Conservation (phyloP, 1,139 yeast genomes). For the Lodderomyces metapsilosis region DNA sequence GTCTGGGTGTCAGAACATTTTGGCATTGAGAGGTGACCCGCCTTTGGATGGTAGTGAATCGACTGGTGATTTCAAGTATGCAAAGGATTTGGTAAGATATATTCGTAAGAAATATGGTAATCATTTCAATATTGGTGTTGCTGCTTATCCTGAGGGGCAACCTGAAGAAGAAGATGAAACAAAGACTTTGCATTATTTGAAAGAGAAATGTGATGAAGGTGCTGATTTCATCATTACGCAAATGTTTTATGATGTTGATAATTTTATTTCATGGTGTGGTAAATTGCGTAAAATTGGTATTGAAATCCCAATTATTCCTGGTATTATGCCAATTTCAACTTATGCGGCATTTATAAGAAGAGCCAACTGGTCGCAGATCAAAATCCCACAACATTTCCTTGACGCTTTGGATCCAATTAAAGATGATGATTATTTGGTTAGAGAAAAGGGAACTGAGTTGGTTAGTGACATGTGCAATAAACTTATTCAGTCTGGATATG, state of each 20-base stretch:
- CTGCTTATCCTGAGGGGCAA: constrained; percentile 97
- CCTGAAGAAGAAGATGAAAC: constrained; percentile 72
- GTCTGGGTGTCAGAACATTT: constrained; percentile 91
- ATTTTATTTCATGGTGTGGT: constrained; percentile 79
- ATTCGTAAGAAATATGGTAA: constrained; percentile 73
- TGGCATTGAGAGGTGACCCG: constrained; percentile 85
- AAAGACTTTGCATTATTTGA: constrained; percentile 60
- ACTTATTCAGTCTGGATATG: constrained; percentile 66
- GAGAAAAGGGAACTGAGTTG: constrained; percentile 82
- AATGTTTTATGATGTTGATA: constrained; percentile 86
- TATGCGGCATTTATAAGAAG: constrained; percentile 90
- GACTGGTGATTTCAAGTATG: constrained; percentile 68
- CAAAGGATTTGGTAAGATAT: constrained; percentile 82
- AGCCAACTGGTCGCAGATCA: constrained; percentile 89
- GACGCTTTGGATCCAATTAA: constrained; percentile 76
- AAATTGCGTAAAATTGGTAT: constrained; percentile 74
- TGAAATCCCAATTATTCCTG: constrained; percentile 87
- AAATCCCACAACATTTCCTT: constrained; percentile 72
- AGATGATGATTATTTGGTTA: constrained; percentile 85
- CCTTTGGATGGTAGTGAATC: constrained; percentile 67
- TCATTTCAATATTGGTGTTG: constrained; percentile 85
- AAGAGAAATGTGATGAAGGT: constrained; percentile 89
- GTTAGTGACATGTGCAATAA: constrained; percentile 81
- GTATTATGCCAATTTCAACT: constrained; percentile 97
- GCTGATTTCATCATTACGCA: constrained; percentile 93